Conservation (phyloP, 345 rosid species). For the Eucalyptus curtisii region DNA sequence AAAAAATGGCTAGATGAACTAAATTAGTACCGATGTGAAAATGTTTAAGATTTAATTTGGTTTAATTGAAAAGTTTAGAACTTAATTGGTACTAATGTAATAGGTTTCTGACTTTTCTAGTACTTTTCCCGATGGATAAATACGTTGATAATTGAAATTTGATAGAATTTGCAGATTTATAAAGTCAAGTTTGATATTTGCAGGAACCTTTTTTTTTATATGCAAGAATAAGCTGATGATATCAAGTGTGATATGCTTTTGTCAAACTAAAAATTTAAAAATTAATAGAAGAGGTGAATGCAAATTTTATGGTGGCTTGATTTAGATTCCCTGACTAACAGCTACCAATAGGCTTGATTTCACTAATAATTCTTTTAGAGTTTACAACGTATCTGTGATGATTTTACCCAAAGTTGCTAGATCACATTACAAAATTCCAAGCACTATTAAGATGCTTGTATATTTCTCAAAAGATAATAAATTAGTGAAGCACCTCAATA, state of each 20-base stretch:
- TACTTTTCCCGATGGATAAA: too few species aligned
- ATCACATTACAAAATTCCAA: neutral
- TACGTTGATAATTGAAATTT: neutral
- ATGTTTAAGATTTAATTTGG: accelerated
- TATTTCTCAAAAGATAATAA: neutral
- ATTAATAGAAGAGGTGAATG: neutral
- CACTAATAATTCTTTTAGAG: neutral
- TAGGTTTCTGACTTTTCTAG: too few species aligned
- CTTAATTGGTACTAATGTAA: too few species aligned
- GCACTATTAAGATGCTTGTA: neutral
- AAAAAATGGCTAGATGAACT: too few species aligned
- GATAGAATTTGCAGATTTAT: neutral
- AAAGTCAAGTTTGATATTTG: too few species aligned
- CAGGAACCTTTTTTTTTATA: too few species aligned
- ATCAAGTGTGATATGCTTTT: neutral
- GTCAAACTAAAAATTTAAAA: neutral
- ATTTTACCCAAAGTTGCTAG: neutral
- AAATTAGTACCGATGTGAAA: too few species aligned
- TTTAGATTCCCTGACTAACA: neutral
- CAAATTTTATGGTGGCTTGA: neutral
- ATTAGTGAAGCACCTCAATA: neutral
- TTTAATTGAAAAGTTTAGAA: too few species aligned
- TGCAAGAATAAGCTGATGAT: neutral
- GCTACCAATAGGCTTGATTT: neutral
- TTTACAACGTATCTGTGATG: neutral